Percentiles rank a stretch among this genome's conserved stretches.
These are phyloP conservation scores for Cornus controversa DNA, from an alignment of 148 eudicot genomes.

Conservation along the genomic window DNA sequence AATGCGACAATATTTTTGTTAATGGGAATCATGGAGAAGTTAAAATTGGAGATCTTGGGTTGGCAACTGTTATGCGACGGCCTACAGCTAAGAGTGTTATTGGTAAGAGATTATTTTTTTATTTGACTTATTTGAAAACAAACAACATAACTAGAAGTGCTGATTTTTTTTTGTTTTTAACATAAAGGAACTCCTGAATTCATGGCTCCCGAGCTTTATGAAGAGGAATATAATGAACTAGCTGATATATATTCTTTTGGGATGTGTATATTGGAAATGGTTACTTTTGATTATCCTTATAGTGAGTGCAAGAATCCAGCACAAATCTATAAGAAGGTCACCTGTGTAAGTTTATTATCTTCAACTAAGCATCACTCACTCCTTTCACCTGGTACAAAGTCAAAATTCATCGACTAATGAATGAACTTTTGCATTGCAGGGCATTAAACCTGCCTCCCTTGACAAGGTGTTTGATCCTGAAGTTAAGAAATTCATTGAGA, in stretches of 20 bases:
- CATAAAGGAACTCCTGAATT: slow-evolving; percentile 79
- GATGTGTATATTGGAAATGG: slow-evolving; percentile 92
- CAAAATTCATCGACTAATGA: background rate
- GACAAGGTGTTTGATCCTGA: slow-evolving; percentile 56
- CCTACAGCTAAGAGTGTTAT: slow-evolving; percentile 78
- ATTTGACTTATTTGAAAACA: background rate
- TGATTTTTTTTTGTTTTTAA: slow-evolving; percentile 12
- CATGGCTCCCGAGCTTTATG: slow-evolving; percentile 96
- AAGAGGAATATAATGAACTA: slow-evolving; percentile 84
- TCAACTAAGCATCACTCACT: background rate
- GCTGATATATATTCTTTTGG: slow-evolving; percentile 91
- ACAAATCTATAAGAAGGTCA: slow-evolving; percentile 81
- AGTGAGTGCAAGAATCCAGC: slow-evolving; percentile 87
- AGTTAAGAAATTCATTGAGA: slow-evolving; percentile 68
- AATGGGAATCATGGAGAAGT: slow-evolving; percentile 90
- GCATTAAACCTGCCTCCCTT: slow-evolving; percentile 82
- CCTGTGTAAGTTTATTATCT: slow-evolving; percentile 47
- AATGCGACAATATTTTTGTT: slow-evolving; percentile 89
- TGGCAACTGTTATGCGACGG: slow-evolving; percentile 79
- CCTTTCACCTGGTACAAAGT: background rate
- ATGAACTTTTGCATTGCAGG: slow-evolving; percentile 35
- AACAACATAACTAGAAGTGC: background rate
- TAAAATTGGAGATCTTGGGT: slow-evolving; percentile 88
- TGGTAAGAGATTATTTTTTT: slow-evolving; percentile 44
- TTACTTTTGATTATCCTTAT: slow-evolving; percentile 83